Evolutionary conservation across 1,284 basidiomycete species (phyloP), one percentile per base, ranked within the genome.

Genomic region (Ceratobasidium sp.): DNA sequence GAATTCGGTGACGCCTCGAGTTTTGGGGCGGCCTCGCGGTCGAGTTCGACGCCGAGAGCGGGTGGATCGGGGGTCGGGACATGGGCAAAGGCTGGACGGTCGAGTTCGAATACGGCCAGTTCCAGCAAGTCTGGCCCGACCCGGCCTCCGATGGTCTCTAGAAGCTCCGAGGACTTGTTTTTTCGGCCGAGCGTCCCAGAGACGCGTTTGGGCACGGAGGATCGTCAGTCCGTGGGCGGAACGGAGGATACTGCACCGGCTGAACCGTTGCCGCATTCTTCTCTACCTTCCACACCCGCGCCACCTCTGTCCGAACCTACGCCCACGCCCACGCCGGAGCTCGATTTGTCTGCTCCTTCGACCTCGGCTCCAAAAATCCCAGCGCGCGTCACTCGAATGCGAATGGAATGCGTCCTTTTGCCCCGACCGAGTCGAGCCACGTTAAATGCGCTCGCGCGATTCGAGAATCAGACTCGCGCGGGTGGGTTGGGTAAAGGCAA

Each of bases 351-450:
- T n/a, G n/a, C n/a, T n/a, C n/a, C n/a, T n/a, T n/a, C n/a, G n/a
- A n/a, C n/a, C n/a, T n/a, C 36, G 36, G 14, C 36, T 6, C 14
- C 60, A 8, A 36, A 16, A 21, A 39, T 21, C 26, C 21, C 21
- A 9, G 28, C 21, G 2, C 53, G 60, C 16, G 43, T 46, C 30
- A 18, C 14, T n/a, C 52, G n/a, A n/a, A n/a, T n/a, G n/a, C n/a
- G 64, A 8, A 53, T 67, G 50, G 64, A 67, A n/a, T 67, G 64
- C 36, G 50, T 67, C 6, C 64, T 67, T 12, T 32, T 67, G 16
- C 64, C 64, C 1, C 46, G 64, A 18, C 30, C 64, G 26, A 52
- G 30, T n/a, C 30, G 39, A 2, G 48, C 48, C 5, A 67, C 36
- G 14, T 34, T 48, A 9, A 26, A 41, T 4, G 64, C 64, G 8